phyloP scores from a whole-genome alignment of 192 early-diverging fungal species.

The Jimgerdemannia lactiflua region DNA sequence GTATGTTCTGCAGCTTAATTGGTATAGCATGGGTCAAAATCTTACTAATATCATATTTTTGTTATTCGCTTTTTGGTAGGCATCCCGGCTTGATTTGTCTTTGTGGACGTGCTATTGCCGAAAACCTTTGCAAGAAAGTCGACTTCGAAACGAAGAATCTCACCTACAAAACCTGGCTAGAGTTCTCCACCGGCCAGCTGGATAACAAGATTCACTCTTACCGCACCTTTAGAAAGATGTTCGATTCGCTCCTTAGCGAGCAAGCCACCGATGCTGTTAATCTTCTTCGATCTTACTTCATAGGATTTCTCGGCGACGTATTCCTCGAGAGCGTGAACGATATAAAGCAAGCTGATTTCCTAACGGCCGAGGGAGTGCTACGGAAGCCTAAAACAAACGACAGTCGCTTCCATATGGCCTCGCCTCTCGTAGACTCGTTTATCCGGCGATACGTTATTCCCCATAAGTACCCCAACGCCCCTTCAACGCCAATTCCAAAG shows the following conservation, averaged over 20 bases:
- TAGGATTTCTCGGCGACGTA: conserved; percentile 4
- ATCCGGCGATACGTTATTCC: conserved; percentile 5
- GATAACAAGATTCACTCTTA: background rate
- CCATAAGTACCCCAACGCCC: background rate
- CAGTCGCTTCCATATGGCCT: conserved; percentile 1
- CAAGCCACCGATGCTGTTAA: background rate
- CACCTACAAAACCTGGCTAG: background rate
- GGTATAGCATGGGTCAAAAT: background rate
- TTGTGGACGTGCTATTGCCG: background rate
- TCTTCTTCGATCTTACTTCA: conserved; percentile 10
- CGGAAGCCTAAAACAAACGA: background rate
- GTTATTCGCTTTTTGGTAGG: background rate
- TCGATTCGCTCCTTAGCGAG: background rate
- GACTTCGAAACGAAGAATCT: background rate
- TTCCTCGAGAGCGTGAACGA: background rate
- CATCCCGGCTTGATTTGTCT: background rate
- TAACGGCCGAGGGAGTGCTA: conserved; percentile 5
- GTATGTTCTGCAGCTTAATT: conserved; percentile 4
- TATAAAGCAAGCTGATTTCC: background rate
- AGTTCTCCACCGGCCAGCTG: background rate
- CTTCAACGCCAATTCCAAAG: background rate
- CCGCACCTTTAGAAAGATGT: conserved; percentile 6
- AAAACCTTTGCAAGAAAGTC: background rate
- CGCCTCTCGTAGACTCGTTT: conserved; percentile 4
- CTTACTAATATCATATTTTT: background rate